Evolutionary conservation across 257 asterid species (phyloP), one percentile per base, ranked within the genome.

Genomic region (Echium plantagineum): DNA sequence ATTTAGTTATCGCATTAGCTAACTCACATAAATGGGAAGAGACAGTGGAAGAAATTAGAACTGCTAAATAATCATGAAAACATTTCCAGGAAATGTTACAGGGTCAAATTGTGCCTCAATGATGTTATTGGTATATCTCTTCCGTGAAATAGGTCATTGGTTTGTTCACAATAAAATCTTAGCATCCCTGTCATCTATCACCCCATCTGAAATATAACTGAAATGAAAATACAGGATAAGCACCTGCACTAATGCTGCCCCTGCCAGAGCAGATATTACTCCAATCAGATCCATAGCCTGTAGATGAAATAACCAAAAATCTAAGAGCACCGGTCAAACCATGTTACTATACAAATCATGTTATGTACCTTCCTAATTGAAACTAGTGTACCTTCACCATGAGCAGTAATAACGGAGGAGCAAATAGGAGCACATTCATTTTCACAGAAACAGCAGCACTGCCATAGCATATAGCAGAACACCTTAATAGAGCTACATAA

Each of bases 191-290:
- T 26, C 1, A 19, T 46, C 62, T 9, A 18, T 46, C 58, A 30
- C 55, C 9, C 18, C 20, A 47, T 12, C 38, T 15, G 17, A 18
- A 54, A 30, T 16, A 21, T 64, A 28, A 48, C 5, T 24, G 20
- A 61, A 63, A 57, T 10, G 38, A 19, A 57, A 57, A 63, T 49
- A 15, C 16, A 54, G 52, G 35, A 63, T 46, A 69, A 77, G 81
- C 76, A 91, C 98, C 95, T 91, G 96, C 72, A 91, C 94, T 72
- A 84, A 48, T 58, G 96, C 98, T 53, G 95, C 98, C 74, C 96
- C 87, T 26, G 80, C 84, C 75, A 89, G 81, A 78, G 95, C 90
- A 70, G 95, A 76, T 67, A 88, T 71, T 47, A 88, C 95, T 58
- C 98, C 98, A 71, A 81, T 69, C 67, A 81, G 59, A 84, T 85